Evolutionary conservation across 345 rosid genomes (phyloP), one percentile per base, ranked within the genome.

Genomic region (Lenwebbia sp.): DNA sequence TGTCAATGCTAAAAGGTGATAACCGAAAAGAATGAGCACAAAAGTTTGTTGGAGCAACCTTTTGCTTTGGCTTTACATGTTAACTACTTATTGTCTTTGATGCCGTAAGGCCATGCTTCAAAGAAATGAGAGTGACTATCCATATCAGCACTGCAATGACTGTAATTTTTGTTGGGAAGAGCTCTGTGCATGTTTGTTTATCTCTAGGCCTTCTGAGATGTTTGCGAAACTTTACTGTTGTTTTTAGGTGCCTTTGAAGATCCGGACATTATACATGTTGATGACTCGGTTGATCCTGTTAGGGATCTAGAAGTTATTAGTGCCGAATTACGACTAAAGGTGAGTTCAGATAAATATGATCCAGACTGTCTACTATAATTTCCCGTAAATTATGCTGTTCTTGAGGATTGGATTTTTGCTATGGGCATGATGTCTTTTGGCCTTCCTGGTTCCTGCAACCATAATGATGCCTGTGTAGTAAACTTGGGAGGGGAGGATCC

Each of bases 231-330:
- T 55, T 40, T 14, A 53, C 57, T 30, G 23, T 19, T 55, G 53
- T 78, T 76, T 86, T 6, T 85, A 97, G 99, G 99, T 85, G 99
- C 99, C 83, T 97, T 97, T 89, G 99, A 97, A 89, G 99, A 97
- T 93, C 85, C 99, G 17, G 99, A 97, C 86, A 94, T 97, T 87
- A 93, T 97, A 86, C 99, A 97, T 89, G 99, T 97, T 5, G 99
- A 97, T 90, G 99, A 97, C 87, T 30, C 94, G 54, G 92, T 97
- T 53, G 99, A 97, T 89, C 99, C 99, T 83, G 99, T 96, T 56
- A 92, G 99, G 91, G 99, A 97, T 88, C 90, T 96, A 54, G 99
- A 96, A 92, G 89, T 92, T 88, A 96, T 97, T 62, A 91, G 92
- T 89, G 93, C 89, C 57, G 99, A 97, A 87, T 86, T 97, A 86